Base-by-base conservation (phyloP, 768 basidiomycete species). In the Naganishia antarctica region DNA sequence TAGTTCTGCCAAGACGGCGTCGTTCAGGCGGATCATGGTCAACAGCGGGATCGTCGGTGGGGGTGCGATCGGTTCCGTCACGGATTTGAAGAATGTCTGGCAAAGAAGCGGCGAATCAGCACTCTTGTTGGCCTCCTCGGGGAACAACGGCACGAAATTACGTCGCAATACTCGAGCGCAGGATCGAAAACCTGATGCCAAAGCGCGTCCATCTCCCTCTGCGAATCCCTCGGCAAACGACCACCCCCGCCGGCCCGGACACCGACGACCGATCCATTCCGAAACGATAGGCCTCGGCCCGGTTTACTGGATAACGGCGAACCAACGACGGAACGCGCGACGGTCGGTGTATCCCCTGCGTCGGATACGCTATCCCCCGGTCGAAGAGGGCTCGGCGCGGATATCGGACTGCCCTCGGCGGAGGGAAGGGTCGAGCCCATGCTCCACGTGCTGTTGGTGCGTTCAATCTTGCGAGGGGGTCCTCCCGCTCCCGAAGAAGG, bases 161-260 rank as follows among this genome's bases (percentile, higher is more conserved):
- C 91, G 79, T 89, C 84, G 68, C 84, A 85, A 73, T 94, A 96
- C 61, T 90, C 88, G 64, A 94, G 78, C 4, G 89, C 88, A 0
- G 96, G 91, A 68, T 94, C 93, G 78, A 96, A 85, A 43, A 96
- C 84, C 72, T 90, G 88, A 76, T 91, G 94, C 92, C 93, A 99
- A 12, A 90, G 80, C 1, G 80, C 79, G 70, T 85, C 84, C 31
- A 87, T 77, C 12, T 68, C 65, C 0, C 43, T 50, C 46, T 63
- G 59, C 49, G 60, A 51, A 26, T 71, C 72, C 60, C 64, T 73
- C 60, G 79, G 81, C 69, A 29, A 71, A 65, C 51, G 68, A 58
- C 13, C 68, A 61, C 7, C 9, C 21, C 29, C 21, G 18, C 41
- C 60, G 21, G 65, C 71, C 58, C 64, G 63, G 1, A 60, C 64